Percentiles rank a stretch among this genome's conserved stretches.
phyloP scores from a whole-genome alignment of 202 grass and related monocot species.

The Alloteropsis angusta region DNA sequence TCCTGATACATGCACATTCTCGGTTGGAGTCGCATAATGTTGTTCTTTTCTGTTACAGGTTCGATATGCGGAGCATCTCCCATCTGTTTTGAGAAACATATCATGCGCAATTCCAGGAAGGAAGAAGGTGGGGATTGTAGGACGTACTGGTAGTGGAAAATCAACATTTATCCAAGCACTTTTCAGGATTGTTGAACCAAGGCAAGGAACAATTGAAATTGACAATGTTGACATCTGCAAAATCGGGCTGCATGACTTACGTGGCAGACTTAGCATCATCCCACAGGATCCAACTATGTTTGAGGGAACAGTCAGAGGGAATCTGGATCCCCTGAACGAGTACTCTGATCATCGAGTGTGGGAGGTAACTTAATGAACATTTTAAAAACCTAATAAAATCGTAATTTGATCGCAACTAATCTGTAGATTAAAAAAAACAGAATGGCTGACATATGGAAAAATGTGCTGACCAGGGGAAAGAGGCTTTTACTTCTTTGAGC shows the following conservation, averaged over 20 bases:
- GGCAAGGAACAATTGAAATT: constrained; percentile 71
- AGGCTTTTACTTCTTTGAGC: neutral
- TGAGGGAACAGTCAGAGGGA: constrained; percentile 81
- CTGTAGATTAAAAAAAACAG: neutral
- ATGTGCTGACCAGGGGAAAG: neutral
- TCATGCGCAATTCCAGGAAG: constrained; percentile 85
- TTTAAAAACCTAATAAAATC: neutral
- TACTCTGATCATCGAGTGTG: constrained; percentile 71
- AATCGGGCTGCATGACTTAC: constrained; percentile 89
- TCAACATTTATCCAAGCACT: constrained; percentile 92
- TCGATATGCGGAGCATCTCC: constrained; percentile 91
- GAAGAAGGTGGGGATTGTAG: constrained; percentile 92
- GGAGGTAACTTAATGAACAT: constrained; percentile 61
- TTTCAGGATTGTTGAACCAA: constrained; percentile 85
- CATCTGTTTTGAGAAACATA: constrained; percentile 84
- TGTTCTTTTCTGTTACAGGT: constrained; percentile 54
- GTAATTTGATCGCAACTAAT: neutral
- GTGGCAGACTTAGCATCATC: constrained; percentile 85
- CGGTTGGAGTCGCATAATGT: neutral
- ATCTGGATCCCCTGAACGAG: constrained; percentile 86
- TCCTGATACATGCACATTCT: neutral
- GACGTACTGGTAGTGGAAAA: constrained; percentile 88
- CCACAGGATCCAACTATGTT: constrained; percentile 96
- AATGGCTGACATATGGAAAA: neutral
- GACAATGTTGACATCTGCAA: constrained; percentile 80